Percentiles rank a stretch among this genome's conserved stretches.
These are phyloP conservation scores for Ceratocystis smalleyi DNA, from an alignment of 2,329 filamentous ascomycete genomes.

Conservation along the genomic window DNA sequence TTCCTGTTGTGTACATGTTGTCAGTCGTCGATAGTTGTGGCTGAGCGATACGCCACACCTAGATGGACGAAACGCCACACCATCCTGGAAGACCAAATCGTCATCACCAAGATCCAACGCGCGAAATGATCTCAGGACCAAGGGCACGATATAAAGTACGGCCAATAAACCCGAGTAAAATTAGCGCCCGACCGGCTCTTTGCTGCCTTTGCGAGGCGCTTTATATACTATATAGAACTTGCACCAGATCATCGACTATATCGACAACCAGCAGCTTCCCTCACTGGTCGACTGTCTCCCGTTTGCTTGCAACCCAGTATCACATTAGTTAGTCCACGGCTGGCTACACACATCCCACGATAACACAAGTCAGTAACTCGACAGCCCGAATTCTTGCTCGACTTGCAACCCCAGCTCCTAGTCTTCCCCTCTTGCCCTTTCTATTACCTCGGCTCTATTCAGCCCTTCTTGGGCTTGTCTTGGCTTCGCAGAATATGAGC, in stretches of 20 bases:
- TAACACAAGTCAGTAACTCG: background rate
- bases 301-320: background rate
- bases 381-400: background rate
- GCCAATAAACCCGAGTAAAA: background rate
- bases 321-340: background rate
- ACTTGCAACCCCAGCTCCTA: too few relatives aligned
- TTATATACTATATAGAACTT: background rate
- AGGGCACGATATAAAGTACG: background rate
- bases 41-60: background rate
- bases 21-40: background rate
- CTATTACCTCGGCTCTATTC: background rate
- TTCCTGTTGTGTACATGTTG: too few relatives aligned
- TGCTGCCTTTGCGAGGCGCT: background rate
- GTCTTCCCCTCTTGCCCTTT: background rate
- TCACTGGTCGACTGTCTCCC: background rate
- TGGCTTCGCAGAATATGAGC: slow-evolving; percentile 28
- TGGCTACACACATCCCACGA: background rate
- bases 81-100: background rate
- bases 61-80: background rate
- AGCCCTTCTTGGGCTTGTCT: background rate
- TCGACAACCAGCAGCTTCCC: background rate
- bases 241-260: background rate
- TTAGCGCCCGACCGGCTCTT: too few relatives aligned
- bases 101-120: background rate
- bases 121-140: background rate